Percentiles rank a stretch among this genome's conserved stretches.
Conservation (phyloP, 2,329 filamentous ascomycete genomes). For the Cytospora mali region DNA sequence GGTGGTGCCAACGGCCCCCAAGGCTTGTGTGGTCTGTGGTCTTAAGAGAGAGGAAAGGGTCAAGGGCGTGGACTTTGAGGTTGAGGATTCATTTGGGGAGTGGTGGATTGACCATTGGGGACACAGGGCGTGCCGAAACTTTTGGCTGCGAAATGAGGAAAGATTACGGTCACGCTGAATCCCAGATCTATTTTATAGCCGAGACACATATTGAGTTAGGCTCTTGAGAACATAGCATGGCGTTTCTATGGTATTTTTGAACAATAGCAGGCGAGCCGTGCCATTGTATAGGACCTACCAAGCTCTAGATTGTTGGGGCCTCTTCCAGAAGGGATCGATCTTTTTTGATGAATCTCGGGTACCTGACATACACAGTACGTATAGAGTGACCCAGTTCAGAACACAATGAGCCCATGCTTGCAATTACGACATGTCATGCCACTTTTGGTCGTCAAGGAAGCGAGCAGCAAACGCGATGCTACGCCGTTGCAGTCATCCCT, state of each 20-base stretch:
- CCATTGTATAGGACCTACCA: background rate
- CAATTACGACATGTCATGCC: too few species aligned
- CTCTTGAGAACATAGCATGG: conserved; percentile 16
- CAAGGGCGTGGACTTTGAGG: conserved; percentile 70
- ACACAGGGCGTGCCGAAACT: conserved; percentile 76
- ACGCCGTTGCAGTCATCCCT: background rate
- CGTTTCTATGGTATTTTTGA: conserved; percentile 10
- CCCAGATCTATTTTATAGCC: too few species aligned
- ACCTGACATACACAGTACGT: too few species aligned
- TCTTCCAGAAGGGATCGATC: too few species aligned
- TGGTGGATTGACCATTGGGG: conserved; percentile 96
- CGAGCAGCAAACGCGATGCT: background rate
- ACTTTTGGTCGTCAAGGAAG: background rate
- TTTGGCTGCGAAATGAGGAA: conserved; percentile 79
- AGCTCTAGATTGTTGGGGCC: background rate
- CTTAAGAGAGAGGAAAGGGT: conserved; percentile 86
- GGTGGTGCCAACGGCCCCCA: conserved; percentile 72
- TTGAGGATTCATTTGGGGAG: conserved; percentile 92
- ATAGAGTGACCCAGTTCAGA: background rate
- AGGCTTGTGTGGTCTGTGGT: conserved; percentile 83
- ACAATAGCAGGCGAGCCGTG: background rate
- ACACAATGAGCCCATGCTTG: background rate
- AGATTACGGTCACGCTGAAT: conserved; percentile 66
- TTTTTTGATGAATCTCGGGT: background rate
- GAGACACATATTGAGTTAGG: background rate